Percentiles rank a stretch among this genome's conserved stretches.
Conservation (phyloP, 805 yeast species). For the Zygosaccharomyces bisporus region DNA sequence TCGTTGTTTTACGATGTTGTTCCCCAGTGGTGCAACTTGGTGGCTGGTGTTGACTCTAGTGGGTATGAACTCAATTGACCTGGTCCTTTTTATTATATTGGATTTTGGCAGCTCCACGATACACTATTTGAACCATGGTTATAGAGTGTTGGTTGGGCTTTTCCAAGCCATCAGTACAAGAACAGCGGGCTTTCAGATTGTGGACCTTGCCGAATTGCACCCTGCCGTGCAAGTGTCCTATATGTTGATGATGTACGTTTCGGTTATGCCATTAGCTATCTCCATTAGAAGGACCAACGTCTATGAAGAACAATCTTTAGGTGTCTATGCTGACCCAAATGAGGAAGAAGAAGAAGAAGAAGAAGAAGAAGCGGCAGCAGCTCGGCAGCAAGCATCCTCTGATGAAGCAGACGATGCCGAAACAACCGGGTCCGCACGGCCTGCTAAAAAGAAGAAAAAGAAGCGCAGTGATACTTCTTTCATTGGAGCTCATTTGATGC, state of each 20-base stretch:
- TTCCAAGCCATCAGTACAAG: slow-evolving; percentile 90
- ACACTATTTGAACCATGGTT: slow-evolving; percentile 57
- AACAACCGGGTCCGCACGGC: slow-evolving; percentile 8
- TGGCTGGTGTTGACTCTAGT: slow-evolving; percentile 80
- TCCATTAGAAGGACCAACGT: slow-evolving; percentile 96
- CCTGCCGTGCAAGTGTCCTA: slow-evolving; percentile 93
- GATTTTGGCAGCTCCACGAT: slow-evolving; percentile 59
- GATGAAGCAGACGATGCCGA: slow-evolving; percentile 17
- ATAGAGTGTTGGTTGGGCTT: slow-evolving; percentile 72
- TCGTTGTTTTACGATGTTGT: slow-evolving; percentile 88
- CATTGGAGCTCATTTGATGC: slow-evolving; percentile 82
- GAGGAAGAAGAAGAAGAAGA: slow-evolving; percentile 25
- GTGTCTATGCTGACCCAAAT: slow-evolving; percentile 57
- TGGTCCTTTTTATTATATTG: slow-evolving; percentile 72
- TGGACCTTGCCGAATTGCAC: slow-evolving; percentile 65
- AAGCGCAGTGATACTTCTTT: slow-evolving; percentile 49
- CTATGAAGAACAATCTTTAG: slow-evolving; percentile 94
- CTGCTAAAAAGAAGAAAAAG: slow-evolving; percentile 18
- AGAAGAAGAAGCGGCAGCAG: slow-evolving; percentile 25
- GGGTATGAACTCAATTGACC: slow-evolving; percentile 68
- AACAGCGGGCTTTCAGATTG: slow-evolving; percentile 85
- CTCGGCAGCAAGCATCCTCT: not conserved
- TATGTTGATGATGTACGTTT: slow-evolving; percentile 96
- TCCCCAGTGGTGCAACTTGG: slow-evolving; percentile 94
- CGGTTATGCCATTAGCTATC: slow-evolving; percentile 93